Conservation (phyloP, 2,329 filamentous ascomycete species). For the Dothistroma septosporum region DNA sequence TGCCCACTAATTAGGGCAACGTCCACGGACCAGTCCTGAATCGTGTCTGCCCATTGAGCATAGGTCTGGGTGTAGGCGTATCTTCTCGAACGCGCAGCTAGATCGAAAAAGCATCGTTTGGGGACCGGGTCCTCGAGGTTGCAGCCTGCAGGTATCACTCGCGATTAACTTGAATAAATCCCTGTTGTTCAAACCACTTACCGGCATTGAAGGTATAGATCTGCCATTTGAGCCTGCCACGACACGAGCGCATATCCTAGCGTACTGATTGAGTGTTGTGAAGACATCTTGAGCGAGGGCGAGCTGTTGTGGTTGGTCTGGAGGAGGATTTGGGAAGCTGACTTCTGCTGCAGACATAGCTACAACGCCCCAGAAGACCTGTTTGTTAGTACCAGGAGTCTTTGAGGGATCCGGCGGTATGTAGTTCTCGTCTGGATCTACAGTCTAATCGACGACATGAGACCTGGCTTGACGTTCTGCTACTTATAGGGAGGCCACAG, state of each 20-base stretch:
- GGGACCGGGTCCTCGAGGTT: constrained; percentile 49
- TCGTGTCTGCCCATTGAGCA: constrained; percentile 55
- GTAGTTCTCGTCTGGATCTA: constrained; percentile 54
- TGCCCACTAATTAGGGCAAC: constrained; percentile 54
- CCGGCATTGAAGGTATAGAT: constrained; percentile 43
- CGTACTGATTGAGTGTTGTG: constrained; percentile 38
- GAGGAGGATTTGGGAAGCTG: constrained; percentile 44
- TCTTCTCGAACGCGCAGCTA: constrained; percentile 42
- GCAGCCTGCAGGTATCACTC: constrained; percentile 39
- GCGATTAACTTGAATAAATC: neutral
- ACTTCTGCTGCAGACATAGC: constrained; percentile 55
- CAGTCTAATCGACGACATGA: constrained; percentile 34
- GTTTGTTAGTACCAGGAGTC: constrained; percentile 54
- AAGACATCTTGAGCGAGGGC: constrained; percentile 44
- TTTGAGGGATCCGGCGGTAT: constrained; percentile 49
- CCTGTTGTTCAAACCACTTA: neutral
- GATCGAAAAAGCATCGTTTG: constrained; percentile 51
- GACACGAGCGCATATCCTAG: constrained; percentile 38
- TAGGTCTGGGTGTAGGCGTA: constrained; percentile 52
- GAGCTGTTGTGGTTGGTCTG: constrained; percentile 42
- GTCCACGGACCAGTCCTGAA: constrained; percentile 35
- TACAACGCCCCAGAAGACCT: constrained; percentile 56
- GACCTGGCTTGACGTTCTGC: too few relatives aligned
- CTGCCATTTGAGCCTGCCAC: constrained; percentile 35
- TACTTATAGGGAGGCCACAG: too few relatives aligned